phyloP scores from a whole-genome alignment of 768 basidiomycete species.

The Trametes meyenii region DNA sequence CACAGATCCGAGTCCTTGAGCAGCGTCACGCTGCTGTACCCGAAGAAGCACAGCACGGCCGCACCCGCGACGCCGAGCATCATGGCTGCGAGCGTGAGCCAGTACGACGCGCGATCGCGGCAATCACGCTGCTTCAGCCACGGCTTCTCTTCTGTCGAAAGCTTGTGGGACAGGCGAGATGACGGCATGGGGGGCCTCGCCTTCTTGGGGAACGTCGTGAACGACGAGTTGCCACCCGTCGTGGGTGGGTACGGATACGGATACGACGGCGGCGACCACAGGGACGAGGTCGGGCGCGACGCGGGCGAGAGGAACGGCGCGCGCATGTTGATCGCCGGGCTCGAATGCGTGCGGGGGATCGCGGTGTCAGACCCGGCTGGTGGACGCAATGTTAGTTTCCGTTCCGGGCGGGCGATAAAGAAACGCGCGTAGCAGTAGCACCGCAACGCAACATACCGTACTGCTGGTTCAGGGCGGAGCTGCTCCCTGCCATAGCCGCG shows the following conservation, averaged over 20 bases:
- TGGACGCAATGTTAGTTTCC: conserved; percentile 3
- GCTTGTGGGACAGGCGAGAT: conserved; percentile 48
- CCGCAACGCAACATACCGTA: conserved; percentile 16
- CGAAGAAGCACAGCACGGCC: conserved; percentile 49
- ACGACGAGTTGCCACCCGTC: conserved; percentile 3
- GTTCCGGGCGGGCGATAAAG: neutral
- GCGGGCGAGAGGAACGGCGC: conserved; percentile 72
- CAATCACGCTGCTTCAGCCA: conserved; percentile 48
- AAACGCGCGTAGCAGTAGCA: neutral
- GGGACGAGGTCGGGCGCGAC: conserved; percentile 59
- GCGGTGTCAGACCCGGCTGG: conserved; percentile 9
- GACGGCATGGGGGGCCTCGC: conserved; percentile 40
- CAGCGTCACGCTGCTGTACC: conserved; percentile 43
- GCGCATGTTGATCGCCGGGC: conserved; percentile 56
- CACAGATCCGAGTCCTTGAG: conserved; percentile 42
- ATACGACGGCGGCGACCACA: conserved; percentile 64
- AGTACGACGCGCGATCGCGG: conserved; percentile 48
- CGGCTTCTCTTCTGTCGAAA: conserved; percentile 52
- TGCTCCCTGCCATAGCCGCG: conserved; percentile 39
- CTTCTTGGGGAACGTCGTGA: conserved; percentile 26
- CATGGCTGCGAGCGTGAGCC: conserved; percentile 48
- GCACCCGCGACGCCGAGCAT: conserved; percentile 46
- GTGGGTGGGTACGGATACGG: conserved; percentile 31
- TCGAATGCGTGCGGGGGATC: conserved; percentile 44
- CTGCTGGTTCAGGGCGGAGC: conserved; percentile 20